These are phyloP conservation scores for Cymbopogon citratus DNA, from an alignment of 176 grass and related monocot species.

Conservation along the genomic window DNA sequence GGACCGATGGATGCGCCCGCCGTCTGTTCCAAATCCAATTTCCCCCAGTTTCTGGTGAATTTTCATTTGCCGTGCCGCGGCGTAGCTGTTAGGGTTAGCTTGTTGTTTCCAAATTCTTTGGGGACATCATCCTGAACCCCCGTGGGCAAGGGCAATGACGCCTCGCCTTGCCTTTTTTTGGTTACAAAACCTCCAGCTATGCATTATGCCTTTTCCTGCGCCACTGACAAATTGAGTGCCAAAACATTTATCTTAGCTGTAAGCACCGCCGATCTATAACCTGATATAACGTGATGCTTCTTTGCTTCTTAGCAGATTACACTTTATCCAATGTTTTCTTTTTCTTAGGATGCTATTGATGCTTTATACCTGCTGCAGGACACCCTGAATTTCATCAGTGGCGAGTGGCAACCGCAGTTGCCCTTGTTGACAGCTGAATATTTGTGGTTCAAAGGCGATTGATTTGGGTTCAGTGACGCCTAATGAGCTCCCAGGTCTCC, in stretches of 20 bases:
- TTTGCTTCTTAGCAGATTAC: not conserved
- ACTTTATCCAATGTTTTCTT: not conserved
- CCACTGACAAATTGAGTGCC: too few species aligned
- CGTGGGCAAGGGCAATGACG: too few species aligned
- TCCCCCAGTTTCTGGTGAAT: not conserved
- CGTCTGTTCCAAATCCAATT: not conserved
- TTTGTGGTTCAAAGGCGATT: not conserved
- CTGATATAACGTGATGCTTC: not conserved
- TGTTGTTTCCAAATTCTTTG: not conserved
- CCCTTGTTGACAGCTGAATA: not conserved
- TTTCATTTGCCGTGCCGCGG: not conserved
- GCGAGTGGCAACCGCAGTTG: not conserved
- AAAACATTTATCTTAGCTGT: not conserved
- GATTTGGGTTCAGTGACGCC: not conserved
- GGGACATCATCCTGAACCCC: not conserved
- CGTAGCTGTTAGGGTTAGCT: not conserved
- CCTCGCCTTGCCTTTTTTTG: too few species aligned
- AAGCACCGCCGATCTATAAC: not conserved
- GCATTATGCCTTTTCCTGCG: too few species aligned
- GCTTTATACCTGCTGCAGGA: conserved; percentile 8
- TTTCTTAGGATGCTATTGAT: conserved; percentile 1
- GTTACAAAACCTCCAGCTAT: too few species aligned
- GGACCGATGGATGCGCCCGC: not conserved
- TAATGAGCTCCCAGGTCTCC: conserved; percentile 70
- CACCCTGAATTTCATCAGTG: not conserved